Percentiles rank a stretch among this genome's conserved stretches.
Evolutionary conservation across 306 rosid species (phyloP).

Genomic region (Chamaecrista fasciculata): DNA sequence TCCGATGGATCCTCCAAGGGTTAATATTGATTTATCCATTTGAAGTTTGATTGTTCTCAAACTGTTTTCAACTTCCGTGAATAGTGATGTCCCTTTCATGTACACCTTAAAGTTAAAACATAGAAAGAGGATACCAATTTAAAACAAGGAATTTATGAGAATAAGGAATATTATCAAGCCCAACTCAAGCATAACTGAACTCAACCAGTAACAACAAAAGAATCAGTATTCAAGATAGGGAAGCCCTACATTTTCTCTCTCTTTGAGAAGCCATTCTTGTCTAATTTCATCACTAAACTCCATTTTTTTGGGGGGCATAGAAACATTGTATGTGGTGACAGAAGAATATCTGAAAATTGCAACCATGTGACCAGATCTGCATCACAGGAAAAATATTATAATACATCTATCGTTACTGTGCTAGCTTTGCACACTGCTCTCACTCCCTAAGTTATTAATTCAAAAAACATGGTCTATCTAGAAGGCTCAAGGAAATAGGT

Average conservation of each 20-base stretch:
- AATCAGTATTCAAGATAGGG: slow-evolving; percentile 19
- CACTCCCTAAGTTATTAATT: slow-evolving; percentile 6
- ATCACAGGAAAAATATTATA: slow-evolving; percentile 25
- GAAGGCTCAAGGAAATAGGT: background rate
- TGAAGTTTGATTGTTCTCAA: slow-evolving; percentile 48
- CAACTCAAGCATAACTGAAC: slow-evolving; percentile 7
- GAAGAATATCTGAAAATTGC: slow-evolving; percentile 74
- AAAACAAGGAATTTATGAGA: background rate
- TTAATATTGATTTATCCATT: slow-evolving; percentile 44
- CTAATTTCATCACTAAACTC: slow-evolving; percentile 50
- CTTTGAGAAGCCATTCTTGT: slow-evolving; percentile 59
- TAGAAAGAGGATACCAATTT: background rate
- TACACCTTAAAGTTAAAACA: slow-evolving; percentile 59
- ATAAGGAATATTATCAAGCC: background rate
- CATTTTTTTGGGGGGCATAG: slow-evolving; percentile 73
- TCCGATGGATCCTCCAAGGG: slow-evolving; percentile 47
- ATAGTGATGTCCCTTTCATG: slow-evolving; percentile 52
- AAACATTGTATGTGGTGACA: slow-evolving; percentile 52
- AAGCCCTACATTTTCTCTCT: slow-evolving; percentile 56
- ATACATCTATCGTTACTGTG: background rate
- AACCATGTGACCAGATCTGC: slow-evolving; percentile 80
- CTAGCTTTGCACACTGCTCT: background rate
- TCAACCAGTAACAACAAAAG: slow-evolving; percentile 13
- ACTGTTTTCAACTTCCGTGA: slow-evolving; percentile 55
- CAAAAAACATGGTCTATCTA: slow-evolving; percentile 1